Evolutionary conservation across 2,329 filamentous ascomycete species (phyloP).

Genomic region (Ciborinia camelliae): DNA sequence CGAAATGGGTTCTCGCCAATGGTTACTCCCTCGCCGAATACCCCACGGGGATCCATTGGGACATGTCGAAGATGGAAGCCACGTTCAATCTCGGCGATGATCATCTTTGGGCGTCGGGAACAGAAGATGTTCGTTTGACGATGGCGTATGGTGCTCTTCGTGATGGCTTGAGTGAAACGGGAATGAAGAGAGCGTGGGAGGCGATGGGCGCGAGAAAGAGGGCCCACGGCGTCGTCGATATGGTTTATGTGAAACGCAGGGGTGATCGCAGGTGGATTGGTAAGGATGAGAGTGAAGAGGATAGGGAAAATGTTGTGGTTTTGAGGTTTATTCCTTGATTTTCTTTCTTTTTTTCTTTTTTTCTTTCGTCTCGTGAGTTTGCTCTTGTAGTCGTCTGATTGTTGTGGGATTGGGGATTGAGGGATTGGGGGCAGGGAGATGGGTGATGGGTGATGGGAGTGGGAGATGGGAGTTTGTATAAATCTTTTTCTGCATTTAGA

Average conservation of each 20-base stretch:
- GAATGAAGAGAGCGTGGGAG: conserved; percentile 52
- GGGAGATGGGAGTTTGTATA: too few species aligned
- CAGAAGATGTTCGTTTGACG: conserved; percentile 28
- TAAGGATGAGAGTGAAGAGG: conserved; percentile 24
- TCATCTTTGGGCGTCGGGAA: conserved; percentile 32
- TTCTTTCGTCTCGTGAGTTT: too few species aligned
- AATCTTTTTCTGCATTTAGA: too few species aligned
- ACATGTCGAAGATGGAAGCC: conserved; percentile 32
- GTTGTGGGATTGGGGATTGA: too few species aligned
- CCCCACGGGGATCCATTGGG: conserved; percentile 36
- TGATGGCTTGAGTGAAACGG: conserved; percentile 46
- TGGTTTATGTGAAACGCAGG: conserved; percentile 52
- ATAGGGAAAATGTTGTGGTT: conserved; percentile 33
- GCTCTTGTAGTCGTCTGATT: too few species aligned
- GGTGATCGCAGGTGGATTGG: conserved; percentile 52
- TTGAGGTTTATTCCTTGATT: conserved; percentile 11
- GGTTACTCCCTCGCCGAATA: conserved; percentile 35
- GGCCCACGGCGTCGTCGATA: conserved; percentile 49
- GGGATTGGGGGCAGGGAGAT: too few species aligned
- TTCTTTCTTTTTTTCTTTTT: background rate
- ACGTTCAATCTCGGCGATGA: conserved; percentile 32
- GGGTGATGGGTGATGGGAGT: too few species aligned
- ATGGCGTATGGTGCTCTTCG: conserved; percentile 50
- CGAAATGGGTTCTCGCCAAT: conserved; percentile 33
- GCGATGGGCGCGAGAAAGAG: conserved; percentile 49